Base-by-base conservation (phyloP, 164 flowering plant species). In the Sextonia rubra region DNA sequence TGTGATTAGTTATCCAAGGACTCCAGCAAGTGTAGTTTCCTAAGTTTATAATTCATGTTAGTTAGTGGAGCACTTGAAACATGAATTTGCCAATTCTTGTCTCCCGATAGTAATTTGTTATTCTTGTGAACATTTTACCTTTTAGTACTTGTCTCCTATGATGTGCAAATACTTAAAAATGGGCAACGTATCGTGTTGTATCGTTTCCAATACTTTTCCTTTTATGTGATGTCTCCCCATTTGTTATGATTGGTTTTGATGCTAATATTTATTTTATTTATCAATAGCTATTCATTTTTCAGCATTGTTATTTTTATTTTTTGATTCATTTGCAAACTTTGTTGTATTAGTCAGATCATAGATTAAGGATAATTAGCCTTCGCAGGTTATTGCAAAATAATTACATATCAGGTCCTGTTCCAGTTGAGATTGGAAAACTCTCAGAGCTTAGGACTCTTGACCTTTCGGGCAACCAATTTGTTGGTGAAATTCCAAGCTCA, bases 341-440 rank as follows among this genome's bases (percentile, higher is more conserved):
- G 17, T 23, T 24, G 8, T 25, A 52, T 56, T 23, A 12, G 60
- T 26, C 44, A 68, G 62, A 64, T 44, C 56, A 1, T 20, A 72
- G 64, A 60, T 26, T 65, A 60, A 12, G 44, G 15, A 69, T 1
- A 2, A 12, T 70, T 20, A 6, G 8, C 14, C 29, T 24, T 64
- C 72, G 62, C 78, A 93, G 99, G 97, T 84, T 91, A 72, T 75
- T 95, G 79, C 98, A 91, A 80, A 90, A 96, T 73, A 96, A 96
- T 78, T 83, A 83, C 68, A 73, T 93, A 52, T 78, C 83, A 77
- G 99, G 97, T 78, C 81, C 87, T 55, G 72, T 96, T 60, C 98
- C 98, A 2, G 61, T 69, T 70, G 99, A 93, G 74, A 83, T 93
- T 72, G 98, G 99, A 68, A 90, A 85, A 75, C 94, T 96, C 29